phyloP scores from a whole-genome alignment of 2,329 filamentous ascomycete genomes.

The Fonsecaea nubica region DNA sequence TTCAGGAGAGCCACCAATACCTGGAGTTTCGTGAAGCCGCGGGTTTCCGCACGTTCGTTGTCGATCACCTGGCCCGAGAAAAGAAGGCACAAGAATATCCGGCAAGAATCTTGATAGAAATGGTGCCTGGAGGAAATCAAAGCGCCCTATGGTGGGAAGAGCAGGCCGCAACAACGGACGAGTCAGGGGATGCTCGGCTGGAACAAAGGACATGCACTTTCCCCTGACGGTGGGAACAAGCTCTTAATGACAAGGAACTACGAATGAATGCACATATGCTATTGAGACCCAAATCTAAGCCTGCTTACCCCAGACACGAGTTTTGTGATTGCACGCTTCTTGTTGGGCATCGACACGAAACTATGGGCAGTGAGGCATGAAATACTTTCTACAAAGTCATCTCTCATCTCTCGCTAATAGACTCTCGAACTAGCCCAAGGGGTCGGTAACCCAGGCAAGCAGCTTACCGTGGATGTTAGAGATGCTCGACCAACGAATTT shows the following conservation, averaged over 20 bases:
- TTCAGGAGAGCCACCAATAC: constrained; percentile 24
- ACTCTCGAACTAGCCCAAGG: background rate
- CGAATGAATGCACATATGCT: background rate
- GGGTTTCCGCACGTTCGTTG: background rate
- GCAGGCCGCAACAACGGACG: background rate
- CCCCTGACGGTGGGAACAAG: background rate
- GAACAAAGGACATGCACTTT: background rate
- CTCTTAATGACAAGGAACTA: background rate
- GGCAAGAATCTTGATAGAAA: background rate
- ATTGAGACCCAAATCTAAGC: background rate
- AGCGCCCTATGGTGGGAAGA: constrained; percentile 7
- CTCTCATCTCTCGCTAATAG: background rate
- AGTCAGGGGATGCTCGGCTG: background rate
- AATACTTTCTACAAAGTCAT: background rate
- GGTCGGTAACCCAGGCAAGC: background rate
- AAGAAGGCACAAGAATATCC: background rate
- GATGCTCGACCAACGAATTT: background rate
- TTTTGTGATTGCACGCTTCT: background rate
- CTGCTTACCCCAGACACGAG: background rate
- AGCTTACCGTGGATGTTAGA: background rate
- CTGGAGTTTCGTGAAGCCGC: constrained; percentile 22
- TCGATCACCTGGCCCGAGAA: background rate
- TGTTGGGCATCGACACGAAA: background rate
- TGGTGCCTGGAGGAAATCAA: background rate
- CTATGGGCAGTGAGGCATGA: constrained; percentile 3